A percentile compares a stretch with the other conserved stretches of the same genome.
Conservation (phyloP, 352 stramenopile species). For the Phytophthora foliorum region DNA sequence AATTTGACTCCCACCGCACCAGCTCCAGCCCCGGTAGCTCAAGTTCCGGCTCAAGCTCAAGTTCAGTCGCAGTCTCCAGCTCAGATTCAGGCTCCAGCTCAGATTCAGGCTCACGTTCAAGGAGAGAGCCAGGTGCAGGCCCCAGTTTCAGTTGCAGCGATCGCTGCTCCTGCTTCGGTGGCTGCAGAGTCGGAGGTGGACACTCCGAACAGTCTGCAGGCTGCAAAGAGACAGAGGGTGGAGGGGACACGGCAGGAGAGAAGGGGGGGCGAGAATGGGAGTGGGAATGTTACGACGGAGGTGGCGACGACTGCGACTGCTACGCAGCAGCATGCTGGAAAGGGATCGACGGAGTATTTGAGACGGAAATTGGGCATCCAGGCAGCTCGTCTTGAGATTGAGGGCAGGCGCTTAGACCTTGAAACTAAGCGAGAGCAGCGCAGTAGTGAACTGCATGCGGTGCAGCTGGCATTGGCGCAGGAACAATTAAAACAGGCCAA, state of each 20-base stretch:
- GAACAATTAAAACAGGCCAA: constrained; percentile 66
- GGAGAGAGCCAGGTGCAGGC: constrained; percentile 2
- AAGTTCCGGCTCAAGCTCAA: not conserved
- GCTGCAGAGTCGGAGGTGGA: constrained; percentile 17
- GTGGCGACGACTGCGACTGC: not conserved
- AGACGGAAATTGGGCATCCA: constrained; percentile 52
- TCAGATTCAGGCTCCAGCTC: not conserved
- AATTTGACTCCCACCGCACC: constrained; percentile 9
- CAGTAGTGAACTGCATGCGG: constrained; percentile 46
- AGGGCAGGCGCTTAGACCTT: constrained; percentile 53
- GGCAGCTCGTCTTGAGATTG: constrained; percentile 52
- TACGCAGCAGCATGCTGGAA: constrained; percentile 10
- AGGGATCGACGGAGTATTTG: constrained; percentile 48
- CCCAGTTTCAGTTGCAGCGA: not conserved
- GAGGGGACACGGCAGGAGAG: constrained; percentile 8
- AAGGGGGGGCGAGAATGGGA: constrained; percentile 8
- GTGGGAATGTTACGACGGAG: not conserved
- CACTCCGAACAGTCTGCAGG: constrained; percentile 16
- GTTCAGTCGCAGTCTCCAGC: not conserved
- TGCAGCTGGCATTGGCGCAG: constrained; percentile 59
- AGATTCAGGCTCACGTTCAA: not conserved
- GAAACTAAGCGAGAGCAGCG: constrained; percentile 56
- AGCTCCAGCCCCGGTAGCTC: constrained; percentile 3
- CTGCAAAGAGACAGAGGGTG: constrained; percentile 23
- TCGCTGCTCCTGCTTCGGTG: not conserved